A percentile compares a stretch with the other conserved stretches of the same genome.
Evolutionary conservation across 1,139 yeast species (phyloP).

Genomic region (Blastobotrys raffinosifermentans): DNA sequence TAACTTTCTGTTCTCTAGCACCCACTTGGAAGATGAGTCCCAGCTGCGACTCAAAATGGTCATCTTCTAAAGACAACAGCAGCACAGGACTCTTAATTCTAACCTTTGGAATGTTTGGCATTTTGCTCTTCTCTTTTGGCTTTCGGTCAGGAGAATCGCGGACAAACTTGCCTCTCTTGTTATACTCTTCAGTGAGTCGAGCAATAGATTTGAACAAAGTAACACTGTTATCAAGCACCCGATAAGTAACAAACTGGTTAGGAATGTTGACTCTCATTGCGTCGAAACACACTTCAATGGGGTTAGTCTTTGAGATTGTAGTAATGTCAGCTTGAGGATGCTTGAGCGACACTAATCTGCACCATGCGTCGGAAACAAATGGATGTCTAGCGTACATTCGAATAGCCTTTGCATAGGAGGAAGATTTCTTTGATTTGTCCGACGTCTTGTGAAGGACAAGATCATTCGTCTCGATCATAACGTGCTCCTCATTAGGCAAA

Average conservation of each 20-base stretch:
- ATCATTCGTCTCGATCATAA: constrained; percentile 46
- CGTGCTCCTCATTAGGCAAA: constrained; percentile 47
- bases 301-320: constrained; percentile 18
- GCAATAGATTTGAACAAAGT: constrained; percentile 54
- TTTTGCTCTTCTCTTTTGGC: constrained; percentile 34
- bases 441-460: constrained; percentile 32
- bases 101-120: constrained; percentile 46
- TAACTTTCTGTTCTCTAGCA: constrained; percentile 56
- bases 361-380: constrained; percentile 42
- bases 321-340: constrained; percentile 14
- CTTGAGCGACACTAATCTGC: constrained; percentile 32
- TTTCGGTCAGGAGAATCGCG: constrained; percentile 34
- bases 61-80: constrained; percentile 60
- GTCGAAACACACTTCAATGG: constrained; percentile 24
- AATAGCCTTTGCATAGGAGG: constrained; percentile 33
- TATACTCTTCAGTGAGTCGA: constrained; percentile 50
- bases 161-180: constrained; percentile 30
- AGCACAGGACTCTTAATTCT: constrained; percentile 45
- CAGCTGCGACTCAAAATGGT: constrained; percentile 78
- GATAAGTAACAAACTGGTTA: constrained; percentile 58
- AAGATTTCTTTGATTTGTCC: no score
- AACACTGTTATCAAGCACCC: constrained; percentile 59
- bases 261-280: constrained; percentile 44
- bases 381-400: constrained; percentile 55
- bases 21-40: constrained; percentile 76